phyloP scores from a whole-genome alignment of 2,329 filamentous ascomycete species.

The Herpomyces periplanetae region DNA sequence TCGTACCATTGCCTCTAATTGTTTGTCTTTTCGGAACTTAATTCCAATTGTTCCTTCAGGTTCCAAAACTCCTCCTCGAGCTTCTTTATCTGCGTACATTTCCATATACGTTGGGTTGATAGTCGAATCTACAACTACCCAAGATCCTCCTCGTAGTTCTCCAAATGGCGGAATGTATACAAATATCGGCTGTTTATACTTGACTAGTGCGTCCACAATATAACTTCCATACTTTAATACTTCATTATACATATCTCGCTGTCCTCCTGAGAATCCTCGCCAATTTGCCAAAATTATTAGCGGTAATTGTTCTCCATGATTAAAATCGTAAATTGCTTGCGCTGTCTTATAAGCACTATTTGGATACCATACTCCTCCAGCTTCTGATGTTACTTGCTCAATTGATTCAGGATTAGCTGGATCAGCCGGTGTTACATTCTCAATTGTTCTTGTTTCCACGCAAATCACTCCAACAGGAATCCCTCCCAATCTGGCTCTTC shows the following conservation, averaged over 20 bases:
- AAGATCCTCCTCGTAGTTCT: slow-evolving; percentile 89
- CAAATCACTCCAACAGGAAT: slow-evolving; percentile 95
- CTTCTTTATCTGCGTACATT: slow-evolving; percentile 89
- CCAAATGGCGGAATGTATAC: slow-evolving; percentile 92
- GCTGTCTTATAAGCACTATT: slow-evolving; percentile 99
- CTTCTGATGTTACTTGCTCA: slow-evolving; percentile 71
- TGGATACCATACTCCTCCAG: slow-evolving; percentile 96
- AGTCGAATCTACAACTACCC: slow-evolving; percentile 82
- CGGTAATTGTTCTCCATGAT: slow-evolving; percentile 86
- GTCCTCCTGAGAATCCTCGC: slow-evolving; percentile 97
- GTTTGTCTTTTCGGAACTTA: slow-evolving; percentile 91
- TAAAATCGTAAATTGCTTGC: slow-evolving; percentile 94
- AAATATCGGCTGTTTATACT: slow-evolving; percentile 93
- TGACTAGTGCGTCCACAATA: slow-evolving; percentile 90
- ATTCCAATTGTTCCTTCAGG: slow-evolving; percentile 94
- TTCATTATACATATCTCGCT: slow-evolving; percentile 99
- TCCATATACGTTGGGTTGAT: slow-evolving; percentile 94
- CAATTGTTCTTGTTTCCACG: slow-evolving; percentile 73
- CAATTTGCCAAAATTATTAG: slow-evolving; percentile 98
- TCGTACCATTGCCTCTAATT: slow-evolving; percentile 85
- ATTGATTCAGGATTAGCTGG: slow-evolving; percentile 94
- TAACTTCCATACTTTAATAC: slow-evolving; percentile 97
- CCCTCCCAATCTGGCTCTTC: slow-evolving; percentile 73
- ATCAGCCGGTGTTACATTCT: slow-evolving; percentile 85
- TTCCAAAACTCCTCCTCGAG: slow-evolving; percentile 83